A percentile compares a stretch with the other conserved stretches of the same genome.
Conservation (phyloP, 2,329 filamentous ascomycete genomes). For the Claviceps africana region DNA sequence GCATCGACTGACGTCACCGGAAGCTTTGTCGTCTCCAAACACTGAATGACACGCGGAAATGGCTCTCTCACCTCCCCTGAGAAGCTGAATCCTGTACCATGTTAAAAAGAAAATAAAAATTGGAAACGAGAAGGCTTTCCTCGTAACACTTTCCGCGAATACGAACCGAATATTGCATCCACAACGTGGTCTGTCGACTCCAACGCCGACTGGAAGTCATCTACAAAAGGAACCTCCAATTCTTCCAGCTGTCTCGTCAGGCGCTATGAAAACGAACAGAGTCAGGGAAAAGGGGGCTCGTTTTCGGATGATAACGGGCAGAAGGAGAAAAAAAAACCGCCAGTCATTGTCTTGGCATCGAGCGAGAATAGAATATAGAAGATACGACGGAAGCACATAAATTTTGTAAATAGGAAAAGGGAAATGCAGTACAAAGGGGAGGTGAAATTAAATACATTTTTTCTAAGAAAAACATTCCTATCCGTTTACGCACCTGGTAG, state of each 20-base stretch:
- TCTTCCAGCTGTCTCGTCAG: conserved; percentile 74
- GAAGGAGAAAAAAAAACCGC: too few species aligned
- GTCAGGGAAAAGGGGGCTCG: not conserved
- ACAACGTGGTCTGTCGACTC: conserved; percentile 63
- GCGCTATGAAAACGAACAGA: conserved; percentile 40
- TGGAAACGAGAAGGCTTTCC: not conserved
- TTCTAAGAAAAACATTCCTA: too few species aligned
- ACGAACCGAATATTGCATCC: conserved; percentile 79
- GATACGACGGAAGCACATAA: too few species aligned
- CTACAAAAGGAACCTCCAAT: conserved; percentile 68
- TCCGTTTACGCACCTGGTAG: conserved; percentile 49
- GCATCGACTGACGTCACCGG: conserved; percentile 84
- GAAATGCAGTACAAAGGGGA: too few species aligned
- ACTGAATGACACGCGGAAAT: conserved; percentile 67
- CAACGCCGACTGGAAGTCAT: conserved; percentile 60
- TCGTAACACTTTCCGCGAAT: not conserved
- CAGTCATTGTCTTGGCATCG: too few species aligned
- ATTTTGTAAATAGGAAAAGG: too few species aligned
- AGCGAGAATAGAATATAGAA: too few species aligned
- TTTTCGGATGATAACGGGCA: too few species aligned
- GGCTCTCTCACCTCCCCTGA: conserved; percentile 84
- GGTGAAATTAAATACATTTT: too few species aligned
- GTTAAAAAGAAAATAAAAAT: conserved; percentile 2
- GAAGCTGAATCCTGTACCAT: conserved; percentile 68
- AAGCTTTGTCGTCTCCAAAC: conserved; percentile 56